Evolutionary conservation across 2,329 filamentous ascomycete genomes (phyloP), one percentile per base, ranked within the genome.

Genomic region (Alternaria gansuensis): DNA sequence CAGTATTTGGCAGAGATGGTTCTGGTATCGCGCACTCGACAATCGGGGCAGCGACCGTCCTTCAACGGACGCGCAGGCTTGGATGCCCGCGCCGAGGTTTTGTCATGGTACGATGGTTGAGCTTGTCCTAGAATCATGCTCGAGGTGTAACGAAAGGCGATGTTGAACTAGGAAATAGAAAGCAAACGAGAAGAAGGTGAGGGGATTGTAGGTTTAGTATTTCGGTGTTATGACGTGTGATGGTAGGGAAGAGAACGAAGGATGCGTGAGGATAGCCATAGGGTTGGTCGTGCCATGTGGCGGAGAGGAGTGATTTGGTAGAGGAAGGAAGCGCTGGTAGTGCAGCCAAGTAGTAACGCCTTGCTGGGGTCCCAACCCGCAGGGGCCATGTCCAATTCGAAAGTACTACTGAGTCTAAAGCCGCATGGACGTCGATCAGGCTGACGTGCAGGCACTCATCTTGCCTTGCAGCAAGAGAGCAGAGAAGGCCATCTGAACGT

Each of bases 121-220:
- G 62, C 29, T 23, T 64, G 62, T 53, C 39, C 63, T 43, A 54
- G 53, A 46, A 59, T 54, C 67, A 73, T 73, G 50, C 43, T 45
- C 26, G 21, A 24, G 37, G 41, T 52, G 40, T 51, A 51, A 45
- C 40, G 39, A 51, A 60, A 57, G 51, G 44, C 49, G 50, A 54
- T 62, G 51, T 60, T 40, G 33, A 37, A 49, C 57, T 52, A 57
- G 61, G 59, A 56, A 31, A 56, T 60, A 54, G 39, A 54, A 33
- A 23, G 54, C 40, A 41, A 51, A 61, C 11, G 36, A 51, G 26
- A 17, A 49, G 40, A 60, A 57, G 54, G 57, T 54, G 54, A 50
- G 49, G 50, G 59, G 39, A 36, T 26, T 31, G 8, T 61, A 51
- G 58, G 51, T 21, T 29, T 26, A 4, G 29, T 23, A 49, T n/a